Base-by-base conservation (phyloP, 805 yeast genomes). In the Yarrowia osloensis region DNA sequence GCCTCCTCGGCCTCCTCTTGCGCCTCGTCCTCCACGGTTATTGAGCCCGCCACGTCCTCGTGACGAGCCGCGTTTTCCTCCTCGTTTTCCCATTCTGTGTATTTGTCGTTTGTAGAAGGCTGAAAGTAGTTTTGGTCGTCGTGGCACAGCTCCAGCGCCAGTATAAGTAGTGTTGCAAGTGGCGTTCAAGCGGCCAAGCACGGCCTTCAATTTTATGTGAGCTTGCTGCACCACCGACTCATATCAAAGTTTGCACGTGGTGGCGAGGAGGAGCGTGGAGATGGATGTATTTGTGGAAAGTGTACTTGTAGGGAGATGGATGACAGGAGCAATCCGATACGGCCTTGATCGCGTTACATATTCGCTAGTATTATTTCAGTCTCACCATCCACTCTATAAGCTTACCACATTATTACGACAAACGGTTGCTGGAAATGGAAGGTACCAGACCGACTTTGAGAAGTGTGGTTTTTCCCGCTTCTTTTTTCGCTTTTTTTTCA, bases 221-320 rank as follows among this genome's bases (percentile, higher is more conserved):
- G 19, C 42, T 57, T 57, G 49, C 47, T 57, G 63, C 63, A 57
- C 31, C 26, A 3, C 37, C 24, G 49, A 57, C 47, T 57, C 63
- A 57, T 57, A 57, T 57, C 63, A 57, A 57, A 40, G 63, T 57
- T 57, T 40, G 35, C 63, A 40, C 63, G 63, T 57, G 61, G 12
- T 17, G 7, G 19, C 8, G 39, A 35, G 39, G 19, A 35, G 7
- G 39, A 12, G 11, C 17, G 31, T 28, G 31, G 31, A 8, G 31
- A 28, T 3, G 31, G 31, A 11, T 28, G 31, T 11, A 11, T 8
- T 5, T 28, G 31, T 28, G 6, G 31, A 28, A 7, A 28, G 29
- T 28, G 29, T n/a, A n/a, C n/a, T n/a, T n/a, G n/a, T n/a, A n/a
- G n/a, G n/a, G n/a, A n/a, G n/a, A n/a, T n/a, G n/a, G n/a, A n/a